Evolutionary conservation across 768 basidiomycete genomes (phyloP).

Genomic region (Lactarius hengduanensis): DNA sequence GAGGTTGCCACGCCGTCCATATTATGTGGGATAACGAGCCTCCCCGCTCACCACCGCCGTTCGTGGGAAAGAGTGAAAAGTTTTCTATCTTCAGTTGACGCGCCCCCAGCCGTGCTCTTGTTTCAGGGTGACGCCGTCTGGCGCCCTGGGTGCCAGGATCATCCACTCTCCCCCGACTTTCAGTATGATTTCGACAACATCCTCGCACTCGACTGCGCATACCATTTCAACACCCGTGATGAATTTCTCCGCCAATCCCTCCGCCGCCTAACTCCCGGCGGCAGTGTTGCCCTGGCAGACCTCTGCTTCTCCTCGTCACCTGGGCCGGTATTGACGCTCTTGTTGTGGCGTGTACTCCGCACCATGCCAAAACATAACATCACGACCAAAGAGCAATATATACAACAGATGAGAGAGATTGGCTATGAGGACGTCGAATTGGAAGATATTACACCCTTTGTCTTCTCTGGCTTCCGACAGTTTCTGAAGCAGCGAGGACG

Average conservation of each 20-base stretch:
- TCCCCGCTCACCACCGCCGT: conserved; percentile 48
- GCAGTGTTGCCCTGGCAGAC: conserved; percentile 59
- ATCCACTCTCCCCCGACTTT: conserved; percentile 41
- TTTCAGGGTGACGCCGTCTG: conserved; percentile 54
- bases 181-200: conserved; percentile 45
- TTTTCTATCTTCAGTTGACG: conserved; percentile 16
- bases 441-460: conserved; percentile 55
- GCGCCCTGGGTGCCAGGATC: conserved; percentile 39
- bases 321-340: conserved; percentile 30
- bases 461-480: conserved; percentile 54
- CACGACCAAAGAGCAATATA: conserved; percentile 47
- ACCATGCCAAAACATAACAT: conserved; percentile 51
- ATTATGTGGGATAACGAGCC: conserved; percentile 58
- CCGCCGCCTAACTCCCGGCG: conserved; percentile 46
- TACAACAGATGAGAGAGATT: conserved; percentile 42
- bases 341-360: conserved; percentile 35
- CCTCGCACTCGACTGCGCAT: conserved; percentile 66
- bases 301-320: conserved; percentile 47
- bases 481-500: conserved; percentile 48
- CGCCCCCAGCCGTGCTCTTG: conserved; percentile 39
- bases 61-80: conserved; percentile 42
- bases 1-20: conserved; percentile 46
- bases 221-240: conserved; percentile 57
- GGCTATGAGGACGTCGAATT: conserved; percentile 55
- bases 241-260: conserved; percentile 53